Evolutionary conservation across 768 basidiomycete species (phyloP), one percentile per base, ranked within the genome.

Genomic region (Phlebiopsis flavidoalba): DNA sequence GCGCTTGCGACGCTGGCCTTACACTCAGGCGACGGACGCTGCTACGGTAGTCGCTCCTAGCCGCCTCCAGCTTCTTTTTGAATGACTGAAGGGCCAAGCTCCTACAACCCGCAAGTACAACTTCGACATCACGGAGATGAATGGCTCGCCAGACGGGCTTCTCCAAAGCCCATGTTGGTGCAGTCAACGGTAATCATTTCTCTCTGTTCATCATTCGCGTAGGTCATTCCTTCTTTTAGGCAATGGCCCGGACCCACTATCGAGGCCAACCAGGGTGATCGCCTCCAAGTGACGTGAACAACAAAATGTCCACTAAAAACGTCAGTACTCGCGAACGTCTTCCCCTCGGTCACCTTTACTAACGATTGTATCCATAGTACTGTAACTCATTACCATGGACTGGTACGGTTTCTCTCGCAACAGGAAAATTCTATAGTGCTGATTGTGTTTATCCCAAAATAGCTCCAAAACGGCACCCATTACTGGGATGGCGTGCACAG

Each of bases 401-500:
- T 74, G 7, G 70, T 70, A 60, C 43, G 69, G 59, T 55, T 24
- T 5, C 46, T 49, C 60, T 3, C 12, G 19, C 19, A n/a, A 17
- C 21, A 8, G 11, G n/a, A 26, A 21, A 6, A 21, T 14, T 45
- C 19, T 19, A n/a, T 15, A 5, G 33, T 40, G 19, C 36, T 61
- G 17, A 52, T 12, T 21, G 4, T 48, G 3, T 22, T 15, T 31
- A 2, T 55, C 71, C 24, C 26, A 2, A 6, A 6, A 2, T 70
- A 80, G 55, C 66, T 72, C 40, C 79, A 76, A 64, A 79, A 79
- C 56, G 72, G 76, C 35, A 81, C 81, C 0, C 76, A 77, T 57
- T 80, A 74, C 62, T 80, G 77, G 64, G 82, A 83, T 53, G 82
- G 82, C 2, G 75, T 79, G 0, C 69, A 66, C n/a, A 8, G 76